These are phyloP conservation scores for Cyberlindnera euphorbiae DNA, from an alignment of 805 yeast species.

Conservation along the genomic window DNA sequence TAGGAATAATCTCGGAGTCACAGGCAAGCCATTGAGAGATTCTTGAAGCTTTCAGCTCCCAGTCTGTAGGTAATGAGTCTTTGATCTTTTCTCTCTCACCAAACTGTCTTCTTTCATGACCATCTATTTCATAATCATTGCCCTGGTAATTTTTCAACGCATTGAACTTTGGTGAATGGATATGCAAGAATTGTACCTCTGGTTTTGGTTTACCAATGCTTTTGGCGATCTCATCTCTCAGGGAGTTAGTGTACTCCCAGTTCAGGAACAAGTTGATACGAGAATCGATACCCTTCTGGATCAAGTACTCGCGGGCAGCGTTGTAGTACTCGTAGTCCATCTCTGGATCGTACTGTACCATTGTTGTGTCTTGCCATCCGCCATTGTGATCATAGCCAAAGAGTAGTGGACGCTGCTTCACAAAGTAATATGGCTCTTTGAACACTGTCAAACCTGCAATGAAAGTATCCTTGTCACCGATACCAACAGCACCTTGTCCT, in stretches of 20 bases:
- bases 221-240: slow-evolving; percentile 20
- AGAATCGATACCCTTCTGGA: slow-evolving; percentile 19
- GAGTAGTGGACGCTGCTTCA: slow-evolving; percentile 24
- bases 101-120: slow-evolving; percentile 25
- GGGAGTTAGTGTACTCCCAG: slow-evolving; percentile 16
- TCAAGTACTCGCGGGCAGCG: slow-evolving; percentile 18
- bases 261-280: slow-evolving; percentile 22
- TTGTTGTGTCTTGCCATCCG: slow-evolving; percentile 28
- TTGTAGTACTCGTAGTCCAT: slow-evolving; percentile 23
- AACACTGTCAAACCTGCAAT: slow-evolving; percentile 30
- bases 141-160: slow-evolving; percentile 19
- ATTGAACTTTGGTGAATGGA: slow-evolving; percentile 27
- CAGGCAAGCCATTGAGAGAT: slow-evolving; percentile 28
- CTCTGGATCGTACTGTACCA: slow-evolving; percentile 27
- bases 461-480: slow-evolving; percentile 78
- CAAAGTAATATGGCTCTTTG: slow-evolving; percentile 22
- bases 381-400: slow-evolving; percentile 21
- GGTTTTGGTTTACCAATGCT: slow-evolving; percentile 15
- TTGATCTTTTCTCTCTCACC: slow-evolving; percentile 25
- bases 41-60: slow-evolving; percentile 26
- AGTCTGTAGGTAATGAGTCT: slow-evolving; percentile 19
- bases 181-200: slow-evolving; percentile 26
- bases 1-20: slow-evolving; percentile 23
- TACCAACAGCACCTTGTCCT: slow-evolving; percentile 74
- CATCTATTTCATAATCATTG: slow-evolving; percentile 23